A percentile compares a stretch with the other conserved stretches of the same genome.
Evolutionary conservation across 1,284 basidiomycete species (phyloP).

Genomic region (Sporisorium exsertum): DNA sequence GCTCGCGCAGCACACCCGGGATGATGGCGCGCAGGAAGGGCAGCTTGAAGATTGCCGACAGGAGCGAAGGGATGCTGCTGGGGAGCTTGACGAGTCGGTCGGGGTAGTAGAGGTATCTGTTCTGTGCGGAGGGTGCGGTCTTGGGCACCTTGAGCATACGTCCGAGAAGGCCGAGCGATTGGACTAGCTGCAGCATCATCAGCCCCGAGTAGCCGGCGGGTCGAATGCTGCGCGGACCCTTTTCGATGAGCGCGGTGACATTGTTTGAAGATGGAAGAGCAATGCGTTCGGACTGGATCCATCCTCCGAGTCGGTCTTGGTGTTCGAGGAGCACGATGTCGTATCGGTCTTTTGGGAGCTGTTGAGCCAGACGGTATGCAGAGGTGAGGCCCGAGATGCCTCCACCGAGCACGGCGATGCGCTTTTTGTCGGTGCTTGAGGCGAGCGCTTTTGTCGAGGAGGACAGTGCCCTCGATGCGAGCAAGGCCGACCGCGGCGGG

Average conservation of each 20-base stretch:
- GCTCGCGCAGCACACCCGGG: constrained; percentile 73
- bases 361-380: constrained; percentile 80
- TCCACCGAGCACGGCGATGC: constrained; percentile 78
- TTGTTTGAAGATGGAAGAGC: constrained; percentile 33
- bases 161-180: constrained; percentile 77
- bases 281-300: constrained; percentile 80
- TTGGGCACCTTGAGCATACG: constrained; percentile 77
- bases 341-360: constrained; percentile 73
- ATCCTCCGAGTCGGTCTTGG: constrained; percentile 79
- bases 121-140: constrained; percentile 78
- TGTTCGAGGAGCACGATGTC: constrained; percentile 79
- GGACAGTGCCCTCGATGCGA: constrained; percentile 4
- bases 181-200: constrained; percentile 79
- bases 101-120: constrained; percentile 79
- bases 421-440: constrained; percentile 25
- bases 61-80: constrained; percentile 71
- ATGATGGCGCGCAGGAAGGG: constrained; percentile 56
- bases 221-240: constrained; percentile 64
- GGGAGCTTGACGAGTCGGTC: constrained; percentile 73
- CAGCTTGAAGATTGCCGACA: constrained; percentile 56
- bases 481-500: not conserved
- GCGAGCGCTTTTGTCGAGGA: constrained; percentile 20
- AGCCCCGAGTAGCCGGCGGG: constrained; percentile 59
- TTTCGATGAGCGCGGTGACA: constrained; percentile 55
- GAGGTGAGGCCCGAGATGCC: constrained; percentile 85